phyloP scores from a whole-genome alignment of 148 eudicot species.

The Chenopodium formosanum region DNA sequence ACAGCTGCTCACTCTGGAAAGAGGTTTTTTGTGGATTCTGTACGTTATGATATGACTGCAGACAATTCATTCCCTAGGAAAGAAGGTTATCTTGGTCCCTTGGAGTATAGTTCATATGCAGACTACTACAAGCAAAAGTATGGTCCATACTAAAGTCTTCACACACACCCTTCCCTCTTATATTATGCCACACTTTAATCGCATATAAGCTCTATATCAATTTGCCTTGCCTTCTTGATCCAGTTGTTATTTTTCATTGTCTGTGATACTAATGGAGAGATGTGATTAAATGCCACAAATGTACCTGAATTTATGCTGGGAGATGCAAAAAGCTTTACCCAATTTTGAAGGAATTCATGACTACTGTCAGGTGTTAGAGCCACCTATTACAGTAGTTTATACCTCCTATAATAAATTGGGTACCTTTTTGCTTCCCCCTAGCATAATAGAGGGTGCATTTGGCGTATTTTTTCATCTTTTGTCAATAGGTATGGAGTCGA shows the following conservation, averaged over 20 bases:
- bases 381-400: slow-evolving; percentile 22
- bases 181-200: neutral
- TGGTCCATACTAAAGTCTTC: slow-evolving; percentile 20
- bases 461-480: slow-evolving; percentile 30
- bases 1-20: slow-evolving; percentile 99
- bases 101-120: slow-evolving; percentile 95
- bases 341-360: slow-evolving; percentile 26
- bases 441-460: slow-evolving; percentile 42
- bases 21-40: slow-evolving; percentile 92
- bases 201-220: neutral
- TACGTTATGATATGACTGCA: slow-evolving; percentile 89
- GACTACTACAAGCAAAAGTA: slow-evolving; percentile 96
- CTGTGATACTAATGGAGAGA: slow-evolving; percentile 28
- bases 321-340: slow-evolving; percentile 33
- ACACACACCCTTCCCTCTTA: neutral
- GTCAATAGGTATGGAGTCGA: slow-evolving; percentile 87
- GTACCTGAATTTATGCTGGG: slow-evolving; percentile 41
- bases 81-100: slow-evolving; percentile 97
- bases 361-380: slow-evolving; percentile 24
- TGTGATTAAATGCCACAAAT: slow-evolving; percentile 33
- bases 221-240: neutral
- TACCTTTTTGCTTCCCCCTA: slow-evolving; percentile 33
- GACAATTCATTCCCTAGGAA: slow-evolving; percentile 96
- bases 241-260: slow-evolving; percentile 5
- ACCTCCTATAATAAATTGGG: slow-evolving; percentile 17